Conservation (phyloP, 768 basidiomycete species). For the Pleurotus salmoneostramineus region DNA sequence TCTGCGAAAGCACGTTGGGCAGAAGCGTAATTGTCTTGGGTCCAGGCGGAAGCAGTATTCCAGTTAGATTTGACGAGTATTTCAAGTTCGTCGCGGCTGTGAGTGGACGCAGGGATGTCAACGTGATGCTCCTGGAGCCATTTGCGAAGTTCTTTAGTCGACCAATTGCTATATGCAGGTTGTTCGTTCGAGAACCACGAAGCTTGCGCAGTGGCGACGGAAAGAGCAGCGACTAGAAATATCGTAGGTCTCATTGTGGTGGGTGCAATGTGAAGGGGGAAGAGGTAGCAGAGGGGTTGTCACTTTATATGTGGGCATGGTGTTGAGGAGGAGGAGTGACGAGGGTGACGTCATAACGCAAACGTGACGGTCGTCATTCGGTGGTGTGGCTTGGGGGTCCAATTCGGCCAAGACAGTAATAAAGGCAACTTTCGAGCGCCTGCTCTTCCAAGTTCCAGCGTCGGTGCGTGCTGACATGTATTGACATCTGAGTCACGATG, state of each 20-base stretch:
- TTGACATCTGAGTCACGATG: too few species aligned
- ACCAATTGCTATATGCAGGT: constrained; percentile 51
- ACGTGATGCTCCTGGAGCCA: constrained; percentile 73
- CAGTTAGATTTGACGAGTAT: constrained; percentile 61
- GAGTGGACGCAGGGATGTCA: constrained; percentile 41
- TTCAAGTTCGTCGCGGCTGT: constrained; percentile 37
- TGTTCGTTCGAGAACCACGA: constrained; percentile 50
- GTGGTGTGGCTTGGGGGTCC: background rate
- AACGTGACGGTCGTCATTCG: constrained; percentile 1
- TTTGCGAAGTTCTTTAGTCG: constrained; percentile 52
- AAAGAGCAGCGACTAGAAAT: constrained; percentile 24
- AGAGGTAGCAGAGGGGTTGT: constrained; percentile 3
- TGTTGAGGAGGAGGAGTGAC: background rate
- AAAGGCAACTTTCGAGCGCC: too few species aligned
- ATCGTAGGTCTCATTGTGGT: constrained; percentile 24
- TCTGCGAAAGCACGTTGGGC: constrained; percentile 63
- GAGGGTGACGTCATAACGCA: constrained; percentile 17
- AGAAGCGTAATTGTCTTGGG: constrained; percentile 55
- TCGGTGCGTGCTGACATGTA: too few species aligned
- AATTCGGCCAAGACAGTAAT: background rate
- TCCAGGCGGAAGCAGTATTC: constrained; percentile 49
- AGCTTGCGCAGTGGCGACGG: constrained; percentile 35
- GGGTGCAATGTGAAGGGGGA: background rate
- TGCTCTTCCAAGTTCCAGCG: too few species aligned
- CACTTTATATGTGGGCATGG: background rate